A percentile compares a stretch with the other conserved stretches of the same genome.
phyloP scores from a whole-genome alignment of 2,329 filamentous ascomycete genomes.

The Chaetomium strumarium region DNA sequence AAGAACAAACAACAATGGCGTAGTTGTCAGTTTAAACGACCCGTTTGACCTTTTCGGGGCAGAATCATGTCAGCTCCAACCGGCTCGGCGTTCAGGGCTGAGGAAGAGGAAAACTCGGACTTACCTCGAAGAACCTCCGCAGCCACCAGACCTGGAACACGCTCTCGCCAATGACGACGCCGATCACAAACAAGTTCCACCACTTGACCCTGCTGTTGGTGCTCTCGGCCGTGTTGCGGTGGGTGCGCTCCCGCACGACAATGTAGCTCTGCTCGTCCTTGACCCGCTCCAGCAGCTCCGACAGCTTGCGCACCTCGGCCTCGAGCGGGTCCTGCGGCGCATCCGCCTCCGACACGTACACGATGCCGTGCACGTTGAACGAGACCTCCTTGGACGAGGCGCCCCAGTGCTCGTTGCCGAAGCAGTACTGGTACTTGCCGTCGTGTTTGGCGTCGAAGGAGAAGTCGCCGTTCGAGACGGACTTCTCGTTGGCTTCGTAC shows the following conservation, averaged over 20 bases:
- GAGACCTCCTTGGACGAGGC: slow-evolving; percentile 96
- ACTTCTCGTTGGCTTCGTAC: slow-evolving; percentile 74
- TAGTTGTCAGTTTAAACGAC: slow-evolving; percentile 21
- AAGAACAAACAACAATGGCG: slow-evolving; percentile 10
- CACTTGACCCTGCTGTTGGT: slow-evolving; percentile 97
- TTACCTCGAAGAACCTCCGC: slow-evolving; percentile 93
- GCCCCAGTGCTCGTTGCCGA: slow-evolving; percentile 98
- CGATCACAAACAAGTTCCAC: slow-evolving; percentile 98
- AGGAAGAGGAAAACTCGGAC: slow-evolving; percentile 33
- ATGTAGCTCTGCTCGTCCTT: slow-evolving; percentile 99
- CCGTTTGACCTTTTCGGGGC: slow-evolving; percentile 24
- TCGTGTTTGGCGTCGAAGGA: slow-evolving; percentile 80
- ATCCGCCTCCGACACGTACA: slow-evolving; percentile 90
- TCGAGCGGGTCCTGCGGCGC: slow-evolving; percentile 82
- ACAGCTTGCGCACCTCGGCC: slow-evolving; percentile 77
- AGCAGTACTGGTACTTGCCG: slow-evolving; percentile 93
- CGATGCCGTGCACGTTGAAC: slow-evolving; percentile 98
- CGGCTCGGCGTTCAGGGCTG: background rate
- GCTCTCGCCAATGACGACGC: slow-evolving; percentile 81
- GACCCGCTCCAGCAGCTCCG: slow-evolving; percentile 81
- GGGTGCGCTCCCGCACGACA: slow-evolving; percentile 86
- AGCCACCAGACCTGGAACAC: slow-evolving; percentile 99
- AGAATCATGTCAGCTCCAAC: background rate
- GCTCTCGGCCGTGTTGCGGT: slow-evolving; percentile 97
- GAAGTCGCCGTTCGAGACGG: slow-evolving; percentile 85